Percentiles rank a stretch among this genome's conserved stretches.
Conservation (phyloP, 306 rosid genomes). For the Pterocarpus santalinus region DNA sequence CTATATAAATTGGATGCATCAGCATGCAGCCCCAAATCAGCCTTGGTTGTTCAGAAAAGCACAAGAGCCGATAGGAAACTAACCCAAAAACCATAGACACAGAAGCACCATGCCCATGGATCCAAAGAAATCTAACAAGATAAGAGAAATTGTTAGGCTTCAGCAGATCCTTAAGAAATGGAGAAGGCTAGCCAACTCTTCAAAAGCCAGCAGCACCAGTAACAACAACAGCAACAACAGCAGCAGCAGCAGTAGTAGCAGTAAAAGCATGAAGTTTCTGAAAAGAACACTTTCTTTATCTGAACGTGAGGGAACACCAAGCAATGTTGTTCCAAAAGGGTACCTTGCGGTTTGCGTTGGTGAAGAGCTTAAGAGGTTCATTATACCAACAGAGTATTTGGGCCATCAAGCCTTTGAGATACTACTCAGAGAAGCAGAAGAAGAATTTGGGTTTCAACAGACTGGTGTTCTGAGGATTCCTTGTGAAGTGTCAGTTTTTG, state of each 20-base stretch:
- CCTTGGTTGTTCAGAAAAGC: background rate
- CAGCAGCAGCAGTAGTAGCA: background rate
- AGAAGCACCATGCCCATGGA: constrained; percentile 57
- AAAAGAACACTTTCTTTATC: constrained; percentile 78
- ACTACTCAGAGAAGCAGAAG: constrained; percentile 83
- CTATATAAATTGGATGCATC: constrained; percentile 62
- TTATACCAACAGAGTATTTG: constrained; percentile 75
- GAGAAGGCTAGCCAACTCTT: constrained; percentile 76
- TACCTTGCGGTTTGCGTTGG: constrained; percentile 87
- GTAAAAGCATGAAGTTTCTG: constrained; percentile 76
- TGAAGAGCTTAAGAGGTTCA: constrained; percentile 74
- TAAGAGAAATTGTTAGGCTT: constrained; percentile 91
- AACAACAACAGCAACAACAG: too few species aligned
- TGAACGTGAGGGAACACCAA: constrained; percentile 53
- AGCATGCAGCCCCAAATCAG: constrained; percentile 36
- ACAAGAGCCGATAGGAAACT: background rate
- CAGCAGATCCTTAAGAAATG: constrained; percentile 95
- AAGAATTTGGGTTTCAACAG: constrained; percentile 91
- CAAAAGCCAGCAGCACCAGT: constrained; percentile 47
- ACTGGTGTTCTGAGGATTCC: constrained; percentile 79
- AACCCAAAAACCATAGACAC: background rate
- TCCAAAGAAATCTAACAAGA: constrained; percentile 88
- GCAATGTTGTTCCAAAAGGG: constrained; percentile 79
- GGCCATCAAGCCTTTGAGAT: constrained; percentile 69
- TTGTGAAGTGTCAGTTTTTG: constrained; percentile 74